Evolutionary conservation across 345 rosid species (phyloP), one percentile per base, ranked within the genome.

Genomic region (Dipteronia dyeriana): DNA sequence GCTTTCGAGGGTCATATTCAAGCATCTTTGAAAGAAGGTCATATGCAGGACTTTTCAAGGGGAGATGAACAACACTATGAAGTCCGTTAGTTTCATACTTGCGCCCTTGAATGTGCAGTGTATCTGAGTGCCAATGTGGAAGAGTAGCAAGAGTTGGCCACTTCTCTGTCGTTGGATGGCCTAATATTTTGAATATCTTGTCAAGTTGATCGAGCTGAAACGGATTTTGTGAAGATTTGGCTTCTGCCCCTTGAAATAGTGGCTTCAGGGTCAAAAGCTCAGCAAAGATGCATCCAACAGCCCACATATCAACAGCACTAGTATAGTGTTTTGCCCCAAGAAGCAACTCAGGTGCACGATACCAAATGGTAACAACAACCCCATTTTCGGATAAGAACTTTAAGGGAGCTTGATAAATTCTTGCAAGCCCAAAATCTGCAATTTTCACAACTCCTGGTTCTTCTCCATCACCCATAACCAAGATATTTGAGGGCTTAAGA

Each of bases 391-490:
- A 87, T 39, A 97, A 79, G 7, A 95, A 85, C 88, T 85, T 94
- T 83, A 97, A 76, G 26, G 99, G 99, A 75, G 97, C 97, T 86
- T 92, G 99, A 82, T 92, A 94, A 79, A 97, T 88, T 76, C 99
- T 83, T 14, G 99, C 98, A 11, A 97, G 97, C 72, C 99, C 99
- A 79, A 97, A 97, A 83, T 97, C 99, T 54, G 94, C 99, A 78
- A 94, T 92, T 85, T 94, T 97, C 70, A 97, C 94, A 14, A 94
- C 86, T n/a, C 99, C 98, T 29, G 90, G 92, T 71, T 97, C 99
- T 41, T 97, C 99, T 82, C 90, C 98, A 1, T 97, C 99, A 26
- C 99, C 99, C 97, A 92, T 97, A 59, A 97, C 99, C 88, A 97
- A 86, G 82, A 97, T 97, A 86, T 97, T 97, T 25, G 99, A 97